Base-by-base conservation (phyloP, 2,329 filamentous ascomycete genomes). In the Aspergillus brasiliensis region DNA sequence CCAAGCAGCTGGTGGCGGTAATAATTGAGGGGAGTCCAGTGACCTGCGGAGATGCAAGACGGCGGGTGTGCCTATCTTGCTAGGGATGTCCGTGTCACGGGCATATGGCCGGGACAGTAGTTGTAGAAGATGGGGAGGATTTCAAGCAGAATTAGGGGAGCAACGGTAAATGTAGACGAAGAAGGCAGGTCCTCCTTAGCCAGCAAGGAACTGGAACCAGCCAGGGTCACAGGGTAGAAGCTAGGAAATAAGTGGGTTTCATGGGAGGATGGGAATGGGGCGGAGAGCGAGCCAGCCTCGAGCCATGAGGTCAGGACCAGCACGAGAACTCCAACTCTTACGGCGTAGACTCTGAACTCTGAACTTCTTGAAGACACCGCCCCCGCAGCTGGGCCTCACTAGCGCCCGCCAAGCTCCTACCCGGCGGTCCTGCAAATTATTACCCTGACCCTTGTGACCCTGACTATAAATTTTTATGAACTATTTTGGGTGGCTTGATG, bases 161-260 rank as follows among this genome's bases (percentile, higher is more conserved):
- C 51, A 11, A 31, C 23, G 19, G 23, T 17, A 5, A 27, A 19
- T 4, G 15, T 8, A 58, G 17, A 53, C 42, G n/a, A 38, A 51
- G 21, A 37, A 56, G 31, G 28, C 48, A 19, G 15, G 21, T 31
- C 40, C 63, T 62, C 62, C 65, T 63, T 65, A 62, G 51, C 65
- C 64, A 67, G 65, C 63, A 66, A 68, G 65, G 62, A 66, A 58
- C 57, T 60, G 61, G 62, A 64, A n/a, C 64, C 65, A 66, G 64
- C 56, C 58, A 67, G 58, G 58, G 31, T 54, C 17, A 23, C 40
- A 11, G 19, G 10, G 40, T 27, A 31, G 46, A 27, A 49, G 25
- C 46, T 31, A 49, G 46, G 8, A 44, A 49, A 28, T 28, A 49
- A 49, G 46, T 27, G 46, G 59, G 46, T 53, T 59, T 61, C 48